phyloP scores from a whole-genome alignment of 768 basidiomycete species.

The Pulveroboletus sp. region DNA sequence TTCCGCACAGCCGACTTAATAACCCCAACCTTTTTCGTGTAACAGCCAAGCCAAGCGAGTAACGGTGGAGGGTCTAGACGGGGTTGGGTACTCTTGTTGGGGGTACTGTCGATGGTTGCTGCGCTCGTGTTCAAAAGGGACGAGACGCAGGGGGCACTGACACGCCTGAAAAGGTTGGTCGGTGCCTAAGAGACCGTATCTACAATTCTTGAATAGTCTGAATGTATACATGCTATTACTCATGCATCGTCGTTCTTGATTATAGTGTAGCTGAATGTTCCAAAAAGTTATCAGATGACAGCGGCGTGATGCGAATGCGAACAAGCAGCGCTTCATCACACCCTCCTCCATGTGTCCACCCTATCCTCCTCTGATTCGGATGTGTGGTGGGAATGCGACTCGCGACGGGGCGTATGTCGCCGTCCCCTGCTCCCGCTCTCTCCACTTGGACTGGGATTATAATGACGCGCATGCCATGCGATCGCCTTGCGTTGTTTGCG shows the following conservation, averaged over 20 bases:
- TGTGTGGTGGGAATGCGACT: not conserved
- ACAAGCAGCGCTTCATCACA: no score
- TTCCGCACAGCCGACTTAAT: conserved; percentile 5
- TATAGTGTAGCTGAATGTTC: no score
- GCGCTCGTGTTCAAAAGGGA: conserved; percentile 2
- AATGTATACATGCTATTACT: no score
- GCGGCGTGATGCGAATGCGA: no score
- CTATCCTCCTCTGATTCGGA: conserved; percentile 20
- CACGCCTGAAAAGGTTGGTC: conserved; percentile 4
- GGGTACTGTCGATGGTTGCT: conserved; percentile 7
- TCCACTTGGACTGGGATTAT: no score
- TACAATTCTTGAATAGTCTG: no score
- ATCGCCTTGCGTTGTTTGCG: conserved; percentile 25
- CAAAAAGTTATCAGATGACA: no score
- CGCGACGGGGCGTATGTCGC: no score
- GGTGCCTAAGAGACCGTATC: conserved; percentile 12
- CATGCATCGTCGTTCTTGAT: not conserved
- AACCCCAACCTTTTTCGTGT: conserved; percentile 7
- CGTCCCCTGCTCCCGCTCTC: no score
- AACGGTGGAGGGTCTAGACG: not conserved
- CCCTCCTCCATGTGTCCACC: conserved; percentile 15
- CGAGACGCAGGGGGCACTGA: not conserved
- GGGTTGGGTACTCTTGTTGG: conserved; percentile 8
- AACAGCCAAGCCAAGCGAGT: not conserved
- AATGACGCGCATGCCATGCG: conserved; percentile 19